Conservation (phyloP, 768 basidiomycete genomes). For the Russula ochroleuca region DNA sequence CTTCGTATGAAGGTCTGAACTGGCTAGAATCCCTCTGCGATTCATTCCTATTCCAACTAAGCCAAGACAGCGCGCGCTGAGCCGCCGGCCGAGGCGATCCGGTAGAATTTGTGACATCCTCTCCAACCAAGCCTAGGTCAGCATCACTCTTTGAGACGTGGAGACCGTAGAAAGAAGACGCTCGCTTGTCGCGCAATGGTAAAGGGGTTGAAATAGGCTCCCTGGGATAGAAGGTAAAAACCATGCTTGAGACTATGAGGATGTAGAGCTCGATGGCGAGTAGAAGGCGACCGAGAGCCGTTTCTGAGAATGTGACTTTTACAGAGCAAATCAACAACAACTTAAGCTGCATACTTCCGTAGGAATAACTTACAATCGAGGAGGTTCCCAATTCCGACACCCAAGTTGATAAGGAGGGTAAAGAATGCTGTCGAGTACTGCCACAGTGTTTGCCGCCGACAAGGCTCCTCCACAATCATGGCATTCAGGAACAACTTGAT, state of each 20-base stretch:
- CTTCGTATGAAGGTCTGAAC: conserved; percentile 27
- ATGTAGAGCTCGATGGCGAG: conserved; percentile 60
- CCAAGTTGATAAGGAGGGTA: conserved; percentile 49
- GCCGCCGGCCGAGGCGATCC: neutral
- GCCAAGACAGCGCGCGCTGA: conserved; percentile 37
- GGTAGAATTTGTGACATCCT: neutral
- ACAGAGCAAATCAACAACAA: conserved; percentile 6
- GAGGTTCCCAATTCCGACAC: conserved; percentile 54
- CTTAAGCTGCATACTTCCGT: neutral
- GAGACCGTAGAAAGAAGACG: conserved; percentile 31
- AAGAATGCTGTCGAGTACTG: conserved; percentile 48
- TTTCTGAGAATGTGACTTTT: conserved; percentile 70
- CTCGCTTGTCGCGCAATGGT: conserved; percentile 13
- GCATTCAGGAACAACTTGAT: conserved; percentile 60
- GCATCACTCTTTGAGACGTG: conserved; percentile 16
- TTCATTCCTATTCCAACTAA: conserved; percentile 26
- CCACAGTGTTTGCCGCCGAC: conserved; percentile 43
- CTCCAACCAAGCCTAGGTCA: neutral
- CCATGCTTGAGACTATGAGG: conserved; percentile 53
- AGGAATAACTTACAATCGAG: conserved; percentile 48
- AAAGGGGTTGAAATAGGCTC: neutral
- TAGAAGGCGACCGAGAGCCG: conserved; percentile 60
- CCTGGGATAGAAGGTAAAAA: conserved; percentile 39
- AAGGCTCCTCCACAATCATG: conserved; percentile 40
- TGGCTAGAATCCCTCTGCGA: conserved; percentile 33